Conservation (phyloP, 352 stramenopile genomes). For the Salisapilia sapeloensis region DNA sequence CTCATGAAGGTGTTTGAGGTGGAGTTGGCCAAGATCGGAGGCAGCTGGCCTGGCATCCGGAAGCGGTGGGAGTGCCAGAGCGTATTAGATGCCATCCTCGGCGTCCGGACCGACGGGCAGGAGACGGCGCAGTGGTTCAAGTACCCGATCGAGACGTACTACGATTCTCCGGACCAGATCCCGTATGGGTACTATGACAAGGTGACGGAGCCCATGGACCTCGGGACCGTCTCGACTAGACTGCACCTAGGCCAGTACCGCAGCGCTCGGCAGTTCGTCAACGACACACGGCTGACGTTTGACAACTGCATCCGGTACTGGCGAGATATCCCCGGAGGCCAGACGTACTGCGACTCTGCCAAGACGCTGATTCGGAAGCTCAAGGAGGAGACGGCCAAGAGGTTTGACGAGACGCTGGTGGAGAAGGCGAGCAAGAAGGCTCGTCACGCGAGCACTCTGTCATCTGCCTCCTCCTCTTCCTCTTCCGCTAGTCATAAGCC, state of each 20-base stretch:
- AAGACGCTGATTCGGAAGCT: conserved; percentile 35
- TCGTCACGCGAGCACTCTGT: conserved; percentile 11
- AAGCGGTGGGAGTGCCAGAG: conserved; percentile 76
- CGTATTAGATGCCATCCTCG: conserved; percentile 64
- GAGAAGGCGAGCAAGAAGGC: conserved; percentile 14
- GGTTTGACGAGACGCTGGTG: conserved; percentile 13
- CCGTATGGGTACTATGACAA: conserved; percentile 72
- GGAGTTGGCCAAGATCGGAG: conserved; percentile 51
- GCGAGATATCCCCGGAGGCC: conserved; percentile 51
- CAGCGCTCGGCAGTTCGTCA: conserved; percentile 29
- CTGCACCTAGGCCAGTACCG: conserved; percentile 58
- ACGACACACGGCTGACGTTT: conserved; percentile 61
- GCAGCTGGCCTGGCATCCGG: conserved; percentile 37
- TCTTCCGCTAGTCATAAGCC: background rate
- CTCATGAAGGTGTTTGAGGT: conserved; percentile 74
- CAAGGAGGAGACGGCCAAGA: conserved; percentile 15
- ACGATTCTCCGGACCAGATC: conserved; percentile 63
- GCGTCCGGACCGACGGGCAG: conserved; percentile 44
- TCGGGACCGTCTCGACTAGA: conserved; percentile 54
- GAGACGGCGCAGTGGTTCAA: conserved; percentile 82
- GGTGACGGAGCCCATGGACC: conserved; percentile 66
- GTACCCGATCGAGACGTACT: conserved; percentile 74
- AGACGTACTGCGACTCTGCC: conserved; percentile 63
- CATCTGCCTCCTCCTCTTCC: conserved; percentile 8
- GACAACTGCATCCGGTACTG: conserved; percentile 78